Evolutionary conservation across 805 yeast genomes (phyloP), one percentile per base, ranked within the genome.

Genomic region (Candida caryicola): DNA sequence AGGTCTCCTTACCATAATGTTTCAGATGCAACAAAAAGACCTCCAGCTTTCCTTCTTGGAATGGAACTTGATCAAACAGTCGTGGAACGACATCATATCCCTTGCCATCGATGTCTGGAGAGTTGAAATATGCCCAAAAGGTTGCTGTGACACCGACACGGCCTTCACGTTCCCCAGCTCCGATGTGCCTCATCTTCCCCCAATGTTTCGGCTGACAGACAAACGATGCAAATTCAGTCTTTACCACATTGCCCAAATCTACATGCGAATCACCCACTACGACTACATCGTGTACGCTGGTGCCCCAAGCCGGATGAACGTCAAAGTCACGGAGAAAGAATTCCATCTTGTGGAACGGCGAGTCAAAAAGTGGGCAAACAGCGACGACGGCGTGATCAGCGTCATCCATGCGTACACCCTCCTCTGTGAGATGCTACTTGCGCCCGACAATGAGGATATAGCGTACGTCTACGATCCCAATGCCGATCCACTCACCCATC

Each of bases 351-450:
- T 40, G 12, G 46, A 40, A 25, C n/a, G 26, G 9, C 31, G 46
- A 23, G 44, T 43, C 6, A 32, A 31, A 18, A 31, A 31, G 12
- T 43, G 46, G 46, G 33, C 46, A 10, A 26, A 33, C 16, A 36
- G 43, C 16, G 4, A 27, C 19, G 29, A 37, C 29, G 46, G 46
- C 17, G 26, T 25, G 3, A 39, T 42, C n/a, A 42, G 80, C 17
- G 75, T 76, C 6, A 64, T 81, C 28, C 85, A 83, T 52, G 81
- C 85, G 15, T 78, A 78, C 44, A 62, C 79, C 46, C 67, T 80
- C 39, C 50, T 83, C 18, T 77, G 76, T 61, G 87, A 82, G 51
- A 76, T 77, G 75, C 74, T 78, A 44, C 53, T 82, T 31, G 64
- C 70, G 8, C 81, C 78, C n/a, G 72, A 69, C 46, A 79, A 73